phyloP scores from a whole-genome alignment of 345 rosid species.

The Lenwebbia sp. region DNA sequence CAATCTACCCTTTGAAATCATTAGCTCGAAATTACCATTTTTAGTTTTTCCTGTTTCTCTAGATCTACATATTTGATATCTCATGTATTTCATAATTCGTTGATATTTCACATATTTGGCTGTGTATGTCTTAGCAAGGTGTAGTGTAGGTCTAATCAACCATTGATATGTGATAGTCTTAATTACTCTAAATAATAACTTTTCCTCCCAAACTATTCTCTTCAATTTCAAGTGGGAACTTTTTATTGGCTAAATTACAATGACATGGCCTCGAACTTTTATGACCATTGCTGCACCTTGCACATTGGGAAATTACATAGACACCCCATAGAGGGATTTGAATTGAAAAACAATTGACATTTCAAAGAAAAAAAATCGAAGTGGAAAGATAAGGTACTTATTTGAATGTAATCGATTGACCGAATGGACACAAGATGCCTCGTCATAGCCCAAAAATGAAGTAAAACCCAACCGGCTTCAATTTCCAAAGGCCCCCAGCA shows the following conservation, averaged over 20 bases:
- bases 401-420: neutral
- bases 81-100: neutral
- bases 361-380: neutral
- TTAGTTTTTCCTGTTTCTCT: neutral
- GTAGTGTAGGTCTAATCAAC: neutral
- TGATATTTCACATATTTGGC: neutral
- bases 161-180: neutral
- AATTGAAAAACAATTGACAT: neutral
- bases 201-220: neutral
- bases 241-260: neutral
- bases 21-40: neutral
- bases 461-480: neutral
- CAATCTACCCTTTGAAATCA: neutral
- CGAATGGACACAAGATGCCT: neutral
- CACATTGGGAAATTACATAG: neutral
- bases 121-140: neutral
- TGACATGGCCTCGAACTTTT: neutral
- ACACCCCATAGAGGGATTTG: neutral
- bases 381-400: neutral
- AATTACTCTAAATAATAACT: neutral
- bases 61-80: neutral
- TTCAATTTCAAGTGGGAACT: neutral
- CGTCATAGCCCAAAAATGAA: neutral
- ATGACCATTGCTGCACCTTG: neutral
- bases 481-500: neutral